Evolutionary conservation across 805 yeast species (phyloP), one percentile per base, ranked within the genome.

Genomic region (Starmerella stigmatis): DNA sequence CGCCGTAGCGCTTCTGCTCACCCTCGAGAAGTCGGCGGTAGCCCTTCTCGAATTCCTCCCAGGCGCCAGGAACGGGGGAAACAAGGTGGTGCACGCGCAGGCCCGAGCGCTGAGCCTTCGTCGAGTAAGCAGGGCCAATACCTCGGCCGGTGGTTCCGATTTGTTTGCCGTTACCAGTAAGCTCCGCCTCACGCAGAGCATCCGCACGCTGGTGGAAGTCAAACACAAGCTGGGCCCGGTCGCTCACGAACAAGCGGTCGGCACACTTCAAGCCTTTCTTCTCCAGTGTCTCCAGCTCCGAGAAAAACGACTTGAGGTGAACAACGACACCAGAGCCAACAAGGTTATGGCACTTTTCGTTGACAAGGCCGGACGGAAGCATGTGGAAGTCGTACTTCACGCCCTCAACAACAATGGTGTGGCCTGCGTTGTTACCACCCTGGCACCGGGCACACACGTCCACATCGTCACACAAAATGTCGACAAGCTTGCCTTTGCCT

Each of bases 351-450:
- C 98, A 92, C 47, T 82, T 81, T 50, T 92, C 86, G 64, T 92
- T 92, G 49, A 92, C 94, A 53, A 92, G 75, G n/a, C 98, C 98
- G 9, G 96, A 85, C 16, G 98, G 98, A 52, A 92, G 76, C 95
- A 92, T 89, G 69, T 92, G 98, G 81, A 92, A 92, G 65, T 92
- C 98, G 63, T 88, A 92, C 67, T 86, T 89, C 59, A 73, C 74
- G 37, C 78, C 81, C 49, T 79, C 78, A 42, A 86, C 98, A 40
- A 92, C 96, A 60, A 92, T 92, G 35, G 99, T 92, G 65, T 92
- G 99, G 28, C 99, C 99, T 23, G 99, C 99, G 63, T 92, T 92
- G 72, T 92, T 92, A 61, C 99, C 99, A 66, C 99, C 99, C 63
- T 65, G 71, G 68, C 97, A 89, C 64, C 99, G 77, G 23, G 97